Base-by-base conservation (phyloP, 805 yeast genomes). In the Candida quercuum region DNA sequence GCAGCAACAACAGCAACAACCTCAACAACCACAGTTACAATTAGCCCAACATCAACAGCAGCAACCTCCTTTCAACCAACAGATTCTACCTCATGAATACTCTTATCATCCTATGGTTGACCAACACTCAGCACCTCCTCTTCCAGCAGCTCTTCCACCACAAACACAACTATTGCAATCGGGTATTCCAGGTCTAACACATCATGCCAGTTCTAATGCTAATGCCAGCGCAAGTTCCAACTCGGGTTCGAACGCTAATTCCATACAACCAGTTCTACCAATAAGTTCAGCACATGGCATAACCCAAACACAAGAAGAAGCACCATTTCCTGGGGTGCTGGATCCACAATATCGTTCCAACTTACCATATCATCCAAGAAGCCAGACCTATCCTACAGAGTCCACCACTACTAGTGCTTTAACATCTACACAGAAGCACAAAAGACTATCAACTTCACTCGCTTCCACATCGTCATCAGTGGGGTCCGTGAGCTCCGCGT, bases 261-360 rank as follows among this genome's bases (percentile, higher is more conserved):
- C n/a, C n/a, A n/a, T n/a, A n/a, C n/a, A n/a, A n/a, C n/a, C n/a
- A n/a, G n/a, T n/a, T n/a, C n/a, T n/a, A n/a, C n/a, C n/a, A n/a
- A n/a, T n/a, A n/a, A n/a, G n/a, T n/a, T n/a, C n/a, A n/a, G n/a
- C n/a, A n/a, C n/a, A n/a, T n/a, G n/a, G n/a, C n/a, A n/a, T n/a
- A n/a, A 13, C 27, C 14, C 18, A 6, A 18, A 19, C n/a, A 21
- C 15, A 15, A 1, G 53, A 51, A 6, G 54, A 51, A 9, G 41
- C 36, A 6, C 52, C 53, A 20, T 52, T 49, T 39, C 56, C 56
- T 14, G 56, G 56, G 2, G 32, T 42, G 8, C 28, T 50, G 14
- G 52, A 52, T 13, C 37, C 51, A 17, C 41, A 33, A 22, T 35
- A 38, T 17, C 47, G 34, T 31, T 6, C 29, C 4, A 29, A 23